Conservation (phyloP, 225 moss, liverwort and hornwort species). For the Physcomitrellopsis africana region DNA sequence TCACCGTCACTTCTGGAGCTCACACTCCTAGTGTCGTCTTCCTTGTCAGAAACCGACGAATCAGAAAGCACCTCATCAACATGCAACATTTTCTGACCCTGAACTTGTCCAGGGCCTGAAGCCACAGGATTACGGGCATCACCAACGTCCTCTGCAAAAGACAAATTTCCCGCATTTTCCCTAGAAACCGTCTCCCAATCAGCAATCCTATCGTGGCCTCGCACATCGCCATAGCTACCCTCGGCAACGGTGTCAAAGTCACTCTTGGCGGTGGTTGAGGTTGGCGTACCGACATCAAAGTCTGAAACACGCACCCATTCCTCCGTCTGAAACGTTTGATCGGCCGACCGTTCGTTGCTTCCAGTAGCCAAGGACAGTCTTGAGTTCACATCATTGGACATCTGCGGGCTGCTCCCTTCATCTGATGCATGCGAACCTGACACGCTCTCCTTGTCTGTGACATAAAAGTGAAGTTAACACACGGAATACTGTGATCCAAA, state of each 20-base stretch:
- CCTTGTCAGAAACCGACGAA: constrained; percentile 36
- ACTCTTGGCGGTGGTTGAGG: constrained; percentile 48
- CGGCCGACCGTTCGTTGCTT: constrained; percentile 33
- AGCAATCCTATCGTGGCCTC: constrained; percentile 47
- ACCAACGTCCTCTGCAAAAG: constrained; percentile 44
- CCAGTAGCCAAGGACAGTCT: constrained; percentile 39
- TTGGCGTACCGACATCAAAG: constrained; percentile 59
- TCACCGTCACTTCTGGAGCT: constrained; percentile 38
- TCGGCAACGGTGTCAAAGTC: constrained; percentile 50
- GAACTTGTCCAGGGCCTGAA: constrained; percentile 37
- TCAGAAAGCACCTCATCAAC: constrained; percentile 33
- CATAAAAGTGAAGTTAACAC: not conserved
- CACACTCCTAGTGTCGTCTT: constrained; percentile 40
- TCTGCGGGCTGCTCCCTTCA: constrained; percentile 43
- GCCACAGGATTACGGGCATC: constrained; percentile 36
- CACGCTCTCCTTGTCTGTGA: constrained; percentile 48
- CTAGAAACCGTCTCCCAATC: constrained; percentile 65
- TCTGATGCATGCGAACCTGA: constrained; percentile 52
- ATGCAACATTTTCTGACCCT: constrained; percentile 25
- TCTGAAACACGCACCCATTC: constrained; percentile 68
- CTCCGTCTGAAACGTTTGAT: constrained; percentile 54
- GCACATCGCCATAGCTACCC: constrained; percentile 38
- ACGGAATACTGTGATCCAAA: not conserved
- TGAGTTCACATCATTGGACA: constrained; percentile 29
- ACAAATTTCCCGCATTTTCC: constrained; percentile 49